Evolutionary conservation across 2,329 filamentous ascomycete species (phyloP).

Genomic region (Penicillium italicum): DNA sequence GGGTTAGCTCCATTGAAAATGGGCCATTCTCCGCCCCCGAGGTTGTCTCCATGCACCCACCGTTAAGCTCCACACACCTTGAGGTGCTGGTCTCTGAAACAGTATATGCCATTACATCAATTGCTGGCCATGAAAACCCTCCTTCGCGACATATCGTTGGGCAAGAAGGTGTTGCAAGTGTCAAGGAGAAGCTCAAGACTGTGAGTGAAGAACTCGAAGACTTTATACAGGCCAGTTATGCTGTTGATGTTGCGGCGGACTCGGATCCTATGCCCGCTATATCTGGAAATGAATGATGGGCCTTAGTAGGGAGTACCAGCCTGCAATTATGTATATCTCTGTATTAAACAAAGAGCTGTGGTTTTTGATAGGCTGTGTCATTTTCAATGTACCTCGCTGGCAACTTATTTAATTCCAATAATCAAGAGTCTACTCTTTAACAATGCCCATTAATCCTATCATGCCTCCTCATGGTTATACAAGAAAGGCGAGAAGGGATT

Average conservation of each 20-base stretch:
- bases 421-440: neutral
- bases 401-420: neutral
- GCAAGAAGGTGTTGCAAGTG: slow-evolving; percentile 77
- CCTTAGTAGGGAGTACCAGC: slow-evolving; percentile 11
- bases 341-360: neutral
- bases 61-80: slow-evolving; percentile 63
- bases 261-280: slow-evolving; percentile 23
- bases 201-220: slow-evolving; percentile 95
- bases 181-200: slow-evolving; percentile 94
- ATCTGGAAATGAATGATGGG: slow-evolving; percentile 3
- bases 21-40: slow-evolving; percentile 41
- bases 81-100: slow-evolving; percentile 80
- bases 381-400: neutral
- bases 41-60: slow-evolving; percentile 69
- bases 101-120: slow-evolving; percentile 83
- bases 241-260: slow-evolving; percentile 60
- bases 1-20: slow-evolving; percentile 27
- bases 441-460: no score
- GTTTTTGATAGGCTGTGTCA: neutral
- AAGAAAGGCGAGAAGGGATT: neutral
- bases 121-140: slow-evolving; percentile 93
- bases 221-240: slow-evolving; percentile 83
- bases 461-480: neutral
- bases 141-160: slow-evolving; percentile 92
- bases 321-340: neutral